Base-by-base conservation (phyloP, 352 stramenopile genomes). In the Blastocystis sp. region DNA sequence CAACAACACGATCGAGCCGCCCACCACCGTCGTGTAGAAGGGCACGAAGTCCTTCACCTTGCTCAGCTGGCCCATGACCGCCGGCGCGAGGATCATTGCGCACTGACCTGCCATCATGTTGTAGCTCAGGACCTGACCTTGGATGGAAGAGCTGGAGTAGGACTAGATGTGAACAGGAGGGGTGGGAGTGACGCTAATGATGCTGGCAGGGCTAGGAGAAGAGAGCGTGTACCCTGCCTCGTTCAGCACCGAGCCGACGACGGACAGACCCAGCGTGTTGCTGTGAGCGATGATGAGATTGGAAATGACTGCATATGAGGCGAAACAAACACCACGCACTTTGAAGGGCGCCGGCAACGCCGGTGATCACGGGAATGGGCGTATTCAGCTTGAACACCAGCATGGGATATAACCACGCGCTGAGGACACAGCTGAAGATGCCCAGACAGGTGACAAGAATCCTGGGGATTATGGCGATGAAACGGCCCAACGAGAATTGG, bases 81-180 rank as follows among this genome's bases (percentile, higher is more conserved):
- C 3, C 48, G 69, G 69, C 10, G 69, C 69, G 34, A 45, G 60
- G 28, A 79, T 79, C 69, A 79, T 79, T 2, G 69, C 69, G 3
- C 56, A 34, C 69, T 79, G 69, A 43, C 69, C 69, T 48, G 38
- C 34, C 69, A 79, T 79, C 69, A 79, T 79, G 43, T 79, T 79
- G 21, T 62, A 60, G 38, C 69, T 79, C 69, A 79, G 40, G 2
- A 79, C 48, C 60, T 79, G 38, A 43, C 69, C 69, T 64, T 79
- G 69, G 62, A 79, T 62, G 1, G 11, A 28, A 1, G 34, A 14
- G 40, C 34, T 48, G 11, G 69, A 62, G 38, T 64, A 64, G 4
- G 69, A 62, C 69, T 79, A 62, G 7, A 64, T 19, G 21, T 41
- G 1, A 79, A 40, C 21, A 34, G 2, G 17, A 61, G 62, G 11